These are phyloP conservation scores for Chalara sp. DNA, from an alignment of 2,329 filamentous ascomycete genomes.

Conservation along the genomic window DNA sequence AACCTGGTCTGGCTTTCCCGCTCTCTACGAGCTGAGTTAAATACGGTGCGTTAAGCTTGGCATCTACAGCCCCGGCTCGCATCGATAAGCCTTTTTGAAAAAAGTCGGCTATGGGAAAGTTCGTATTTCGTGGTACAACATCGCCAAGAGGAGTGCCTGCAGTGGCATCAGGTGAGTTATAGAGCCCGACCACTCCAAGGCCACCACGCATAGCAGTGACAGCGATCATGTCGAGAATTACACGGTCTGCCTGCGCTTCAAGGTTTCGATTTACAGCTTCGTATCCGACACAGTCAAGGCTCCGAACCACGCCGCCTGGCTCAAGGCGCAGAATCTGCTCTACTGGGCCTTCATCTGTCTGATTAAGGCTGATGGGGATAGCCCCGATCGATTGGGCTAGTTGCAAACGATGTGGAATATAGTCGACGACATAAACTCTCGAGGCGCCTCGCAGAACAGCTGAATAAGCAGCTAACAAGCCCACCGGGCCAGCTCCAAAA, in stretches of 20 bases:
- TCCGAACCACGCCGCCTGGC: constrained; percentile 54
- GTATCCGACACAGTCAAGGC: constrained; percentile 60
- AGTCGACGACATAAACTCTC: constrained; percentile 56
- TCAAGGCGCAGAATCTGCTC: constrained; percentile 54
- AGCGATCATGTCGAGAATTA: constrained; percentile 22
- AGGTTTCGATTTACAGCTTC: constrained; percentile 51
- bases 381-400: constrained; percentile 56
- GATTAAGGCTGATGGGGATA: constrained; percentile 53
- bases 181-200: constrained; percentile 24
- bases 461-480: constrained; percentile 60
- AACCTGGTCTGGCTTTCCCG: constrained; percentile 58
- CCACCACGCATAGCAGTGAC: constrained; percentile 23
- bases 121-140: constrained; percentile 27
- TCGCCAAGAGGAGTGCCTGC: constrained; percentile 65
- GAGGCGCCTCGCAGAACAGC: constrained; percentile 54
- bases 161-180: constrained; percentile 46
- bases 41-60: constrained; percentile 60
- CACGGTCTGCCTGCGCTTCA: constrained; percentile 52
- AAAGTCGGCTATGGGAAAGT: not conserved
- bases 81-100: constrained; percentile 38
- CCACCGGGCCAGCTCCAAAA: constrained; percentile 59
- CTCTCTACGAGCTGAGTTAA: constrained; percentile 58
- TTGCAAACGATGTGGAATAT: constrained; percentile 51
- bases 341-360: constrained; percentile 43
- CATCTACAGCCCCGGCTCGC: constrained; percentile 54